A percentile compares a stretch with the other conserved stretches of the same genome.
Conservation (phyloP, 805 yeast genomes). For the Komagataella kurtzmanii region DNA sequence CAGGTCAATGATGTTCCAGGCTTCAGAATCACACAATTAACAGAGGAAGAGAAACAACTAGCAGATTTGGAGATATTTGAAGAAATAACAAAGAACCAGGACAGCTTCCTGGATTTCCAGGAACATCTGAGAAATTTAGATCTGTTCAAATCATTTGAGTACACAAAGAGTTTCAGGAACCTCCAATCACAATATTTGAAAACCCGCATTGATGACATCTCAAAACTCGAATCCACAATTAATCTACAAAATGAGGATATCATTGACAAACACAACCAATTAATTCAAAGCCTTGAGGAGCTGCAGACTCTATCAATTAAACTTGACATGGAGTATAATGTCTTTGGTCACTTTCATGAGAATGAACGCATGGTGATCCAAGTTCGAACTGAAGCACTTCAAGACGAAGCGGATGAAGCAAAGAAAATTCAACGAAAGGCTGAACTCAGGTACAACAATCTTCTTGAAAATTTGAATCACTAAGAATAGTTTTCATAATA, state of each 20-base stretch:
- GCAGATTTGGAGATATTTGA: neutral
- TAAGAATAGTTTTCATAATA: neutral
- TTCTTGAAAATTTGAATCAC: neutral
- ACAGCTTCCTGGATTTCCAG: slow-evolving; percentile 2
- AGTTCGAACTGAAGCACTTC: neutral
- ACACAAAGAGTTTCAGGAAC: neutral
- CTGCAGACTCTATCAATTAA: neutral
- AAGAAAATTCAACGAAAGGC: neutral
- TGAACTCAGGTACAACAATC: neutral
- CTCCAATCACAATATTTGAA: neutral
- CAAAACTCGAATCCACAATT: neutral
- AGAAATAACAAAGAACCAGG: slow-evolving; percentile 1
- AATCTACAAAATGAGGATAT: neutral
- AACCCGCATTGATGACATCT: neutral
- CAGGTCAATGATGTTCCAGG: slow-evolving; percentile 8
- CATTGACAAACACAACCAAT: neutral
- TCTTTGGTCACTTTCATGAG: neutral
- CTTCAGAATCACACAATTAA: slow-evolving; percentile 10
- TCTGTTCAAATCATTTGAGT: too few relatives aligned
- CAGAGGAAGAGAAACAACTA: slow-evolving; percentile 5
- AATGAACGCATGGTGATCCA: neutral
- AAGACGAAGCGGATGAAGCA: neutral
- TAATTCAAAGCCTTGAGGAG: neutral
- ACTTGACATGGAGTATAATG: neutral
- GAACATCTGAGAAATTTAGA: neutral